phyloP scores from a whole-genome alignment of 768 basidiomycete species.

The Obba rivulosa region DNA sequence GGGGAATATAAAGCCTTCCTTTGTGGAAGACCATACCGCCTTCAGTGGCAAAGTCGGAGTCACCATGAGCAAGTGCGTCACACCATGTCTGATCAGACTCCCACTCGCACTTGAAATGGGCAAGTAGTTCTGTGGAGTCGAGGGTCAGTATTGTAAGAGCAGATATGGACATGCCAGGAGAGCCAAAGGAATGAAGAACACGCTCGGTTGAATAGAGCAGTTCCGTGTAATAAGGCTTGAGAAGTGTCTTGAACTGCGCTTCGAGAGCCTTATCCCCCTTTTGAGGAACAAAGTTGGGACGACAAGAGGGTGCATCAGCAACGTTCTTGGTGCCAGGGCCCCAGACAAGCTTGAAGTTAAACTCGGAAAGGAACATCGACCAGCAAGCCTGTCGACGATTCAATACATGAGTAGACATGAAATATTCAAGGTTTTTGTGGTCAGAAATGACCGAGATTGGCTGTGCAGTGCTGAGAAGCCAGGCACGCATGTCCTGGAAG shows the following conservation, averaged over 20 bases:
- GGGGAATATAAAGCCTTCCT: conserved; percentile 27
- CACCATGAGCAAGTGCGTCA: no score
- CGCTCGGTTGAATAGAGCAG: not conserved
- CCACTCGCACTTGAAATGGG: no score
- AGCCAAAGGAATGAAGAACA: not conserved
- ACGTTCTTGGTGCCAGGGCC: conserved; percentile 1
- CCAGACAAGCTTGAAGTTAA: conserved; percentile 10
- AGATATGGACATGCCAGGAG: not conserved
- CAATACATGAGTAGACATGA: conserved; percentile 17
- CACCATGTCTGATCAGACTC: no score
- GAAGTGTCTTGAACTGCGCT: conserved; percentile 5
- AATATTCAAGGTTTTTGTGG: conserved; percentile 28
- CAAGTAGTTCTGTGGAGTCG: no score
- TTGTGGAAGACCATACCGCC: conserved; percentile 21
- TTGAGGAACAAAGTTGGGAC: no score
- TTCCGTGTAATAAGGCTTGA: conserved; percentile 5
- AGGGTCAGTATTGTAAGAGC: no score
- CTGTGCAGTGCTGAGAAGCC: conserved; percentile 12
- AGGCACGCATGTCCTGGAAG: conserved; percentile 21
- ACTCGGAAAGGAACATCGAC: conserved; percentile 15
- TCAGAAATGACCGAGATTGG: conserved; percentile 22
- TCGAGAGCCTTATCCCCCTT: conserved; percentile 1
- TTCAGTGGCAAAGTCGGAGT: not conserved
- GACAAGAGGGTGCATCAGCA: no score
- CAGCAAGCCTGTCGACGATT: conserved; percentile 29